Base-by-base conservation (phyloP, 257 asterid species). In the Agastache rugosa region DNA sequence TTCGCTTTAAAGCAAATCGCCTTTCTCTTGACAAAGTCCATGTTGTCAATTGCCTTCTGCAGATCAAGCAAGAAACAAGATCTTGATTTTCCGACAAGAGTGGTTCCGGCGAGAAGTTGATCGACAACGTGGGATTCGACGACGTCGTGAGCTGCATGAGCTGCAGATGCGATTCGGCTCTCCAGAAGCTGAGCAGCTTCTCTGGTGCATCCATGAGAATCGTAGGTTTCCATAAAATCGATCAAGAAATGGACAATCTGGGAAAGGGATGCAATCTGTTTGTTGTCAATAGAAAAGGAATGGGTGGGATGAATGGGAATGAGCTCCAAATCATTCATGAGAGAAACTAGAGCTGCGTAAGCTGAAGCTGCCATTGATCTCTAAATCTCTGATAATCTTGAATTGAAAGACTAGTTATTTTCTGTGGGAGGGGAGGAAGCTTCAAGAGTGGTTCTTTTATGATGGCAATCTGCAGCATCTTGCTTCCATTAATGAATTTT, bases 361-460 rank as follows among this genome's bases (percentile, higher is more conserved):
- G 71, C 71, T 65, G 71, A 65, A 42, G 71, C 71, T 65, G 71
- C 71, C 71, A 65, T 65, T 0, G 6, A 44, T 42, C 16, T 11
- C 15, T 42, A 31, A 44, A 16, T 44, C 12, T 11, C 15, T 11
- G 48, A 44, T 1, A 11, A 44, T 29, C 31, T 29, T 29, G 1
- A 10, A 10, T 41, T 10, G 4, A 3, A 41, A 41, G 10, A 41
- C 14, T 11, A 41, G 14, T 29, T 29, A 0, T 3, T 29, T 25
- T 25, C n/a, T n/a, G n/a, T n/a, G n/a, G n/a, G n/a, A n/a, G n/a
- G n/a, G n/a, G n/a, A n/a, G n/a, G n/a, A n/a, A n/a, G n/a, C n/a
- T n/a, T n/a, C n/a, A n/a, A n/a, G n/a, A n/a, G n/a, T n/a, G n/a
- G n/a, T n/a, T n/a, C n/a, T n/a, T n/a, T n/a, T n/a, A n/a, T n/a